Percentiles rank a stretch among this genome's conserved stretches.
phyloP scores from a whole-genome alignment of 2,329 filamentous ascomycete genomes.

The Colletotrichum nymphaeae region DNA sequence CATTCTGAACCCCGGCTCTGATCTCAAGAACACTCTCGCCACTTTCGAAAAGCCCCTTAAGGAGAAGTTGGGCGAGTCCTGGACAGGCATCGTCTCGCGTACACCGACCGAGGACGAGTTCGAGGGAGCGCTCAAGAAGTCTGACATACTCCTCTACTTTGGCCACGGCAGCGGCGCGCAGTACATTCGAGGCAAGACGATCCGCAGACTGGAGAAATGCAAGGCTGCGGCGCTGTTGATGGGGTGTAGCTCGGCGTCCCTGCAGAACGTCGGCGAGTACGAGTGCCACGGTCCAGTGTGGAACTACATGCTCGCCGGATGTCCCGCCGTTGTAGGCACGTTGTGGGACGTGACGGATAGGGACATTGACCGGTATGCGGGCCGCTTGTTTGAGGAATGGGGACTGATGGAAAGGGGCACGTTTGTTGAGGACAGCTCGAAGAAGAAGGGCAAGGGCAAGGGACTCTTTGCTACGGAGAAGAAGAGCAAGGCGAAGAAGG shows the following conservation, averaged over 20 bases:
- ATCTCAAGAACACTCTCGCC: conserved; percentile 82
- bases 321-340: conserved; percentile 88
- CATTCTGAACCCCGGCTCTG: conserved; percentile 89
- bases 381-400: conserved; percentile 85
- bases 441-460: conserved; percentile 42
- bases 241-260: conserved; percentile 89
- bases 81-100: conserved; percentile 76
- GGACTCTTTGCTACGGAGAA: conserved; percentile 37
- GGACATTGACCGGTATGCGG: conserved; percentile 94
- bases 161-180: conserved; percentile 95
- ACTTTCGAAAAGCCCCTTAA: conserved; percentile 78
- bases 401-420: conserved; percentile 71
- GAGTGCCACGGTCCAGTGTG: conserved; percentile 91
- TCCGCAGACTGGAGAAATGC: conserved; percentile 82
- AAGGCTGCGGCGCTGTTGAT: conserved; percentile 86
- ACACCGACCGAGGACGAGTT: conserved; percentile 84
- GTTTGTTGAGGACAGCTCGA: conserved; percentile 42
- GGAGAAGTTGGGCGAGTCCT: conserved; percentile 71
- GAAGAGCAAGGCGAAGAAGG: conserved; percentile 45
- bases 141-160: conserved; percentile 89
- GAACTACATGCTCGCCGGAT: conserved; percentile 91
- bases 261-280: conserved; percentile 86
- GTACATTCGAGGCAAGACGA: conserved; percentile 87
- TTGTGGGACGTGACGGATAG: conserved; percentile 98
- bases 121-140: conserved; percentile 70